A percentile compares a stretch with the other conserved stretches of the same genome.
Evolutionary conservation across 2,329 filamentous ascomycete genomes (phyloP).

Genomic region (Pyricularia sp.): DNA sequence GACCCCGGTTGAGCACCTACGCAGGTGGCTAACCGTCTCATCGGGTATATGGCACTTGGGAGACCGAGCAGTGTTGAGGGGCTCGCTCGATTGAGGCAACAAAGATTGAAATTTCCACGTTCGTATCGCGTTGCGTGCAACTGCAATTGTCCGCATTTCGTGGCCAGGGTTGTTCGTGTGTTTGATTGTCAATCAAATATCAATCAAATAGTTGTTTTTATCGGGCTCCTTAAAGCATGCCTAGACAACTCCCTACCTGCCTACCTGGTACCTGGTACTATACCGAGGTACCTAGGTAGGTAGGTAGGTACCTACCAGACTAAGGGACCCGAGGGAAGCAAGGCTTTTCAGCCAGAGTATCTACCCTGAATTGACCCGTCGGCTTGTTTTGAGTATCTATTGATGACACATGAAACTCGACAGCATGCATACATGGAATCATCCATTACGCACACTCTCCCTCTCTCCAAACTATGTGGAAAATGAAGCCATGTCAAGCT

Average conservation of each 20-base stretch:
- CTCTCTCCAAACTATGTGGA: background rate
- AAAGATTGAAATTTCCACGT: background rate
- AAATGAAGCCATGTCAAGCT: background rate
- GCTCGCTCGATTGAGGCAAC: background rate
- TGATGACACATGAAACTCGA: background rate
- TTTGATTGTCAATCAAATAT: background rate
- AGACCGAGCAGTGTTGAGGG: background rate
- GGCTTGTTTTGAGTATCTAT: background rate
- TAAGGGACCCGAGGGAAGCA: background rate
- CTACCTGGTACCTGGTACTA: background rate
- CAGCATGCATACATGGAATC: background rate
- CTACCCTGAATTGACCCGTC: background rate
- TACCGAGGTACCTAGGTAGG: no score
- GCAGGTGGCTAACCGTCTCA: background rate
- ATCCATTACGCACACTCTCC: background rate
- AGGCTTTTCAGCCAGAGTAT: background rate
- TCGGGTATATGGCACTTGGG: background rate
- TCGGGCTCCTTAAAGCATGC: no score
- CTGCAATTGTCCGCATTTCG: background rate
- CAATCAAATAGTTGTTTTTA: no score
- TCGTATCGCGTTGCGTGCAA: background rate
- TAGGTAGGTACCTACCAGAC: background rate
- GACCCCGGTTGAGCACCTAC: background rate
- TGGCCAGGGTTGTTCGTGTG: background rate
- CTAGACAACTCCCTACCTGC: no score